Percentiles rank a stretch among this genome's conserved stretches.
These are phyloP conservation scores for Elaeis oleifera DNA, from an alignment of 202 grass and related monocot genomes.

Conservation along the genomic window DNA sequence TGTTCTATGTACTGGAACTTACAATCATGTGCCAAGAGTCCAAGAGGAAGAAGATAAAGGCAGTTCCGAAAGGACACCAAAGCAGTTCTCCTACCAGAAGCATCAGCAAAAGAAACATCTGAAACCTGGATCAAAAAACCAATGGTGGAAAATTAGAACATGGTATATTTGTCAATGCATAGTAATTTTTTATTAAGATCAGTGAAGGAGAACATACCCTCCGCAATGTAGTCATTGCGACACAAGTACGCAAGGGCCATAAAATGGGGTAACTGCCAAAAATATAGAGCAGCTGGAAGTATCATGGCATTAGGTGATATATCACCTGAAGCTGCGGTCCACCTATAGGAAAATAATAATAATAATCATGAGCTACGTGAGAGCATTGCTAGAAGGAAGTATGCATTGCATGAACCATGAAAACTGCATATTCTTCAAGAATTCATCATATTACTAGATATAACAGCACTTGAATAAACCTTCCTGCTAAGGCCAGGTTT, in stretches of 20 bases:
- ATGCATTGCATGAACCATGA: too few relatives aligned
- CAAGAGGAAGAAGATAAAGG: conserved; percentile 79
- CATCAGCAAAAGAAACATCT: conserved; percentile 89
- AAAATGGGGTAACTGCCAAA: conserved; percentile 92
- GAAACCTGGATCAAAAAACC: conserved; percentile 54
- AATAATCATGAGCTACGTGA: too few relatives aligned
- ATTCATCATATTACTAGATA: too few relatives aligned
- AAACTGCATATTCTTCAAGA: too few relatives aligned
- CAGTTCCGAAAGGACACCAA: conserved; percentile 87
- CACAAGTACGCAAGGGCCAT: conserved; percentile 95
- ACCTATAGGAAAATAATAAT: conserved; percentile 30
- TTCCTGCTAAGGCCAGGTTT: too few relatives aligned
- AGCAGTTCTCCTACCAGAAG: conserved; percentile 78
- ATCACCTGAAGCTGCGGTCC: conserved; percentile 72
- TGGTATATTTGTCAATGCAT: conserved; percentile 14
- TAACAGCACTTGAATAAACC: too few relatives aligned
- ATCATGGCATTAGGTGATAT: conserved; percentile 67
- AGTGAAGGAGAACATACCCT: conserved; percentile 40
- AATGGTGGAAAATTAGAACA: conserved; percentile 10
- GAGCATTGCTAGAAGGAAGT: too few relatives aligned
- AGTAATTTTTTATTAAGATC: conserved; percentile 16
- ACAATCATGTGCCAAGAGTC: conserved; percentile 76
- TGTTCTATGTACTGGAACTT: conserved; percentile 22
- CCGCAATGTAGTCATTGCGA: conserved; percentile 74
- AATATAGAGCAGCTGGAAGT: conserved; percentile 82